Conservation (phyloP, 768 basidiomycete genomes). For the Gautieria morchelliformis region DNA sequence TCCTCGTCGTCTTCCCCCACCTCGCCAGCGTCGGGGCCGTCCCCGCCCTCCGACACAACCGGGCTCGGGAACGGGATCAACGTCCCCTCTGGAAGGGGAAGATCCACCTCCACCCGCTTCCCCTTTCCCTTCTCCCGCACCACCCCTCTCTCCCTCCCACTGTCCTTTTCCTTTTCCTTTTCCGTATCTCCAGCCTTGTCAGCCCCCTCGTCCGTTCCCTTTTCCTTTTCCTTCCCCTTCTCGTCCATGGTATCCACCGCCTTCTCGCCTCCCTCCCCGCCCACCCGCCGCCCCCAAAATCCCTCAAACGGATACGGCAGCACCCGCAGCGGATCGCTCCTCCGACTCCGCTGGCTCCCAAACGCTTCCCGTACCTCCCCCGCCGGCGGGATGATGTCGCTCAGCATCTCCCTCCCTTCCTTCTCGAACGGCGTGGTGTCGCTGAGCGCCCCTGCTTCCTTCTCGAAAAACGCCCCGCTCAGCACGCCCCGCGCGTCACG, state of each 20-base stretch:
- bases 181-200: no score
- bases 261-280: not conserved
- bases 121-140: conserved; percentile 18
- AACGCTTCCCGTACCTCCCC: not conserved
- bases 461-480: not conserved
- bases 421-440: no score
- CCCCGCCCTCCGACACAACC: conserved; percentile 41
- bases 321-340: conserved; percentile 6
- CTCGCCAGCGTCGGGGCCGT: conserved; percentile 28
- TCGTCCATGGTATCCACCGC: no score
- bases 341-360: conserved; percentile 3
- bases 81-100: conserved; percentile 14
- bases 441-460: no score
- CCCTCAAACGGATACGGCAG: conserved; percentile 10
- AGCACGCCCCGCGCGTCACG: not conserved
- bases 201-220: no score
- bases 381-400: conserved; percentile 1
- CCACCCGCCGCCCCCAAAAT: not conserved
- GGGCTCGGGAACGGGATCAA: conserved; percentile 53
- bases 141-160: conserved; percentile 9
- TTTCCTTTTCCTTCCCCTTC: conserved; percentile 5
- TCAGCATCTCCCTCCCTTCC: not conserved
- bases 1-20: conserved; percentile 8
- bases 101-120: not conserved
- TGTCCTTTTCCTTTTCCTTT: conserved; percentile 7